Percentiles rank a stretch among this genome's conserved stretches.
These are phyloP conservation scores for Geotrichum bryndzae DNA, from an alignment of 1,139 yeast species.

Conservation along the genomic window DNA sequence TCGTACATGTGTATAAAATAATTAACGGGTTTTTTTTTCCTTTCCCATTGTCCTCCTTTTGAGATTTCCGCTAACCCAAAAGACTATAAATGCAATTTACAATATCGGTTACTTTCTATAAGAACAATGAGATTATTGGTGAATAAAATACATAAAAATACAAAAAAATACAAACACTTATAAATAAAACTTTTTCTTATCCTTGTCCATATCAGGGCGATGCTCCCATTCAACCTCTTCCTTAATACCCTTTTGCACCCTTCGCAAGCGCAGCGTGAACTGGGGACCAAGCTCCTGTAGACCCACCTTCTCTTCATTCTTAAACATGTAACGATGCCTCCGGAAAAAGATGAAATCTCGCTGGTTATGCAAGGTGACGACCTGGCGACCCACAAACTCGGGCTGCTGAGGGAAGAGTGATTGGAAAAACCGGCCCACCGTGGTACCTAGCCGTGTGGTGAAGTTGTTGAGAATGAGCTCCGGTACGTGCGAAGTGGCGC, in stretches of 20 bases:
- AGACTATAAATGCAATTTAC: background rate
- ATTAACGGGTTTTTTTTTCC: background rate
- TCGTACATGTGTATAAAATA: background rate
- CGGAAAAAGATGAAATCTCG: constrained; percentile 92
- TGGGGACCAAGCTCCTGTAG: constrained; percentile 95
- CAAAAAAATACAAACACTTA: constrained; percentile 31
- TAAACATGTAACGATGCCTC: constrained; percentile 86
- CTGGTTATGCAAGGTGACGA: constrained; percentile 89
- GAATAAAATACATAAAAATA: background rate
- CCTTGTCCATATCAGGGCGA: constrained; percentile 92
- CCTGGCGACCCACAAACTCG: constrained; percentile 92
- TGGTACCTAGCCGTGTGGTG: constrained; percentile 83
- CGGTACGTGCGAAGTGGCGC: constrained; percentile 84
- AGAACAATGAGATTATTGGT: background rate
- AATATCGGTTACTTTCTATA: background rate
- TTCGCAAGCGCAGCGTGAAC: constrained; percentile 79
- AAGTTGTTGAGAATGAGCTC: constrained; percentile 88
- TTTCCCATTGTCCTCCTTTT: background rate
- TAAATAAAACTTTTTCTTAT: constrained; percentile 84
- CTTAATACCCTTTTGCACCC: constrained; percentile 84
- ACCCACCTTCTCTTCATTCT: constrained; percentile 87
- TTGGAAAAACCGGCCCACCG: constrained; percentile 88
- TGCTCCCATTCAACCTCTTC: constrained; percentile 97
- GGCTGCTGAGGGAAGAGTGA: constrained; percentile 89
- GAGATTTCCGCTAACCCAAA: too few relatives aligned